A percentile compares a stretch with the other conserved stretches of the same genome.
phyloP scores from a whole-genome alignment of 2,329 filamentous ascomycete species.

The Hymenoscyphus albidus region DNA sequence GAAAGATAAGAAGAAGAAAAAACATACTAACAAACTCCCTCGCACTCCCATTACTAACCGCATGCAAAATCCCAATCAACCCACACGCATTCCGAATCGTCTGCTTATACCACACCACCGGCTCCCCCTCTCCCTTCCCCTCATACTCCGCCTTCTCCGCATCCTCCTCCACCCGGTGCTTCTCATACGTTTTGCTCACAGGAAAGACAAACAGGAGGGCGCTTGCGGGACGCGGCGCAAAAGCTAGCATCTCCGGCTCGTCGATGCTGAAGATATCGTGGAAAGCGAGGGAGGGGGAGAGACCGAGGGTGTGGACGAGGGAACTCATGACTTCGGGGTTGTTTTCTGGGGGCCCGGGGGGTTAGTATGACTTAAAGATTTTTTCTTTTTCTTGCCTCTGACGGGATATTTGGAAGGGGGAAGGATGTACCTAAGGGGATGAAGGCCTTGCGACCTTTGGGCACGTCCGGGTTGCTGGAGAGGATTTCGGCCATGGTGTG shows the following conservation, averaged over 20 bases:
- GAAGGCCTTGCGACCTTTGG: slow-evolving; percentile 32
- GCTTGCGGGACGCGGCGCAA: slow-evolving; percentile 82
- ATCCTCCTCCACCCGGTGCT: slow-evolving; percentile 72
- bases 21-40: slow-evolving; percentile 69
- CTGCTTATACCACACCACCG: slow-evolving; percentile 90
- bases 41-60: slow-evolving; percentile 72
- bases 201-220: slow-evolving; percentile 93
- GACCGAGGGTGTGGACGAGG: slow-evolving; percentile 78
- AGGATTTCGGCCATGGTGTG: background rate
- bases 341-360: slow-evolving; percentile 27
- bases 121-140: slow-evolving; percentile 65
- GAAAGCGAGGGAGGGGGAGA: slow-evolving; percentile 71
- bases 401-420: background rate
- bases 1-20: slow-evolving; percentile 36
- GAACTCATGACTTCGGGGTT: slow-evolving; percentile 87
- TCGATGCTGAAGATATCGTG: slow-evolving; percentile 91
- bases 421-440: slow-evolving; percentile 32
- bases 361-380: background rate
- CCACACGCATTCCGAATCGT: slow-evolving; percentile 94
- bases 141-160: slow-evolving; percentile 56
- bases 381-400: too few relatives aligned
- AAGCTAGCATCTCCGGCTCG: slow-evolving; percentile 77
- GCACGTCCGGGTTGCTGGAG: slow-evolving; percentile 31
- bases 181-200: slow-evolving; percentile 74
- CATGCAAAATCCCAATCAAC: slow-evolving; percentile 82